Percentiles rank a stretch among this genome's conserved stretches.
Conservation (phyloP, 805 yeast genomes). For the Wickerhamiella cacticola region DNA sequence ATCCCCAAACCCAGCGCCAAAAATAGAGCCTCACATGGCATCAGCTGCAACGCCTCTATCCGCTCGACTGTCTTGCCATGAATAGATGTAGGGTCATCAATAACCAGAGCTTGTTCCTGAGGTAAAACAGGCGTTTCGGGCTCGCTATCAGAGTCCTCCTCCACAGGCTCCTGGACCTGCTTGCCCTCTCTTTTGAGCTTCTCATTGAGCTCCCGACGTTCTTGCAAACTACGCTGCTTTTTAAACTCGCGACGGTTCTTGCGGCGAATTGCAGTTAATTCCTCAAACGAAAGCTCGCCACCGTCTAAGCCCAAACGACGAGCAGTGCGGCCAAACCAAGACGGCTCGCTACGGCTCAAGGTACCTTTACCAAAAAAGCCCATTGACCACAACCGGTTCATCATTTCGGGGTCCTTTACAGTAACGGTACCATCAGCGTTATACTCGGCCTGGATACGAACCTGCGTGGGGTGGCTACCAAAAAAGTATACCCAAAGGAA, state of each 20-base stretch:
- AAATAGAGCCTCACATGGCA: constrained; percentile 66
- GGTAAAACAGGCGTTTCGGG: constrained; percentile 2
- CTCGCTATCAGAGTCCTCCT: constrained; percentile 29
- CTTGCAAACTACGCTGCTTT: constrained; percentile 48
- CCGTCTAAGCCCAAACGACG: constrained; percentile 41
- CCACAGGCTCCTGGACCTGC: constrained; percentile 30
- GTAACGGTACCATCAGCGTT: constrained; percentile 28
- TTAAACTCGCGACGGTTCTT: constrained; percentile 63
- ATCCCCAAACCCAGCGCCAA: constrained; percentile 46
- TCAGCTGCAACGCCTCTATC: constrained; percentile 46
- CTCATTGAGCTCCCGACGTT: constrained; percentile 36
- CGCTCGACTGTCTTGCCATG: constrained; percentile 22
- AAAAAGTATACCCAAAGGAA: constrained; percentile 30
- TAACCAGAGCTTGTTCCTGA: constrained; percentile 21
- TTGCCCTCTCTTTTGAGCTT: constrained; percentile 31
- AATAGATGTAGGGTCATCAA: constrained; percentile 20
- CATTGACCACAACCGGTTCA: constrained; percentile 55
- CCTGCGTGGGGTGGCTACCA: constrained; percentile 17
- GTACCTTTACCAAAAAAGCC: constrained; percentile 95
- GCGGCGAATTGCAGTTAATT: constrained; percentile 61
- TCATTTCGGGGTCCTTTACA: constrained; percentile 31
- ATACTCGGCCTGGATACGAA: constrained; percentile 17
- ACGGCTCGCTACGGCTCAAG: constrained; percentile 80
- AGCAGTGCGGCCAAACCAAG: constrained; percentile 64
- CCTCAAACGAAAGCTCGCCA: constrained; percentile 41